Evolutionary conservation across 2,329 filamentous ascomycete genomes (phyloP), one percentile per base, ranked within the genome.

Genomic region (Ophiostoma fasciatum): DNA sequence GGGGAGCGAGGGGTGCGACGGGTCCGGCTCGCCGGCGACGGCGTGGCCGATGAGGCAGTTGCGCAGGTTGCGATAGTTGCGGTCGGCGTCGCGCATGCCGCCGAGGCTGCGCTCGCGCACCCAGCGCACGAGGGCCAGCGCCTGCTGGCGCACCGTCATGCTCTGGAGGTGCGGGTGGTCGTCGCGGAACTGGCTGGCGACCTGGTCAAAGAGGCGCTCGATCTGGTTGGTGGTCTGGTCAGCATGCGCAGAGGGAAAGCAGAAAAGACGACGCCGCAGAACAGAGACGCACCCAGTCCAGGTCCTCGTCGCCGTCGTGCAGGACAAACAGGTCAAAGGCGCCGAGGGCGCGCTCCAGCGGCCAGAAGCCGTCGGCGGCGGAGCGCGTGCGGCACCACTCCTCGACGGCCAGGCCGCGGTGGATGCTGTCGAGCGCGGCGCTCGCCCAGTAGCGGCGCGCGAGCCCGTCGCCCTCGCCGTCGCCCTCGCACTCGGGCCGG

Each of bases 281-380:
- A n/a, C n/a, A n/a, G n/a, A n/a, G n/a, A n/a, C 68, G 39, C 57
- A 79, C 78, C 59, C 84, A 74, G 38, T 80, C 68, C 35, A 88
- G 58, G 50, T 92, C 84, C n/a, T 78, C 75, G 21, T 67, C 64
- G 14, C 74, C 68, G 37, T 79, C 78, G 45, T 79, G 74, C 20
- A 88, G 62, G 31, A 93, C 74, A 56, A 96, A 96, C 57, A 96
- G 69, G 55, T 96, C 90, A 53, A 92, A 93, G 12, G 79, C 80
- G 15, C 77, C 80, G 13, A 96, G 60, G 2, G 79, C 79, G 39
- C 71, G 68, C 52, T 94, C 87, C 15, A 94, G 63, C 7, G 47
- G 42, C 13, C 36, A 36, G 26, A 44, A 47, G 28, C 48, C 52
- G 7, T 52, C 45, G 4, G 58, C 44, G 36, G 53, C 44, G 38